Evolutionary conservation across 2,329 filamentous ascomycete species (phyloP).

Genomic region (Penicillium sp.): DNA sequence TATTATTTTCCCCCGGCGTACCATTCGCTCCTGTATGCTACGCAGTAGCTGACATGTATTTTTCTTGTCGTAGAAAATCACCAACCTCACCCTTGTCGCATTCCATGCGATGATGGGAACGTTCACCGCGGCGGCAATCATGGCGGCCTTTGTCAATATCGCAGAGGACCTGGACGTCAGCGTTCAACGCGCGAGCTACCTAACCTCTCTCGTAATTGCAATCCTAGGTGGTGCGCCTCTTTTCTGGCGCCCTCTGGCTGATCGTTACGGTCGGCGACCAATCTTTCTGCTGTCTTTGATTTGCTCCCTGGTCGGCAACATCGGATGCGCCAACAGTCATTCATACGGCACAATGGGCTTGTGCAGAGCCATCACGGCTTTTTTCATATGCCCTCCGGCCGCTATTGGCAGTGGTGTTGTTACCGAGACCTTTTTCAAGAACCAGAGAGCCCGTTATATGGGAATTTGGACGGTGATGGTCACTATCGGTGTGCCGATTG

Average conservation of each 20-base stretch:
- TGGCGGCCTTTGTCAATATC: constrained; percentile 53
- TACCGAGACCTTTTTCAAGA: constrained; percentile 55
- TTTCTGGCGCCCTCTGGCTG: constrained; percentile 55
- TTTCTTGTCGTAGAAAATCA: constrained; percentile 42
- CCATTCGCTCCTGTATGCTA: too few species aligned
- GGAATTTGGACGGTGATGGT: constrained; percentile 56
- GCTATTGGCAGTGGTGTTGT: constrained; percentile 56
- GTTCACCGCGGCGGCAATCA: constrained; percentile 53
- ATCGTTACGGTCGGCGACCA: constrained; percentile 52
- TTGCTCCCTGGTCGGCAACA: constrained; percentile 47
- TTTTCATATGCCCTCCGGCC: constrained; percentile 55
- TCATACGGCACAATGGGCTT: constrained; percentile 49
- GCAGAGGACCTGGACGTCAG: constrained; percentile 47
- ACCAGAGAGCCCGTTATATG: constrained; percentile 52
- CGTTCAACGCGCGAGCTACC: constrained; percentile 50
- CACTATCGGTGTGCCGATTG: constrained; percentile 46
- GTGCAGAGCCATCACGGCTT: constrained; percentile 50
- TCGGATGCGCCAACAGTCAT: constrained; percentile 50
- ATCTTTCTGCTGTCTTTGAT: constrained; percentile 52
- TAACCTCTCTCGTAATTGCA: constrained; percentile 53
- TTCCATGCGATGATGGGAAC: constrained; percentile 57
- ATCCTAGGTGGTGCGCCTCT: constrained; percentile 53
- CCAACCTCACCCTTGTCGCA: constrained; percentile 53
- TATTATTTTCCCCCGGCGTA: too few species aligned
- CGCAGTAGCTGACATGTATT: not conserved